A percentile compares a stretch with the other conserved stretches of the same genome.
phyloP scores from a whole-genome alignment of 345 rosid genomes.

The Mercurialis annua region DNA sequence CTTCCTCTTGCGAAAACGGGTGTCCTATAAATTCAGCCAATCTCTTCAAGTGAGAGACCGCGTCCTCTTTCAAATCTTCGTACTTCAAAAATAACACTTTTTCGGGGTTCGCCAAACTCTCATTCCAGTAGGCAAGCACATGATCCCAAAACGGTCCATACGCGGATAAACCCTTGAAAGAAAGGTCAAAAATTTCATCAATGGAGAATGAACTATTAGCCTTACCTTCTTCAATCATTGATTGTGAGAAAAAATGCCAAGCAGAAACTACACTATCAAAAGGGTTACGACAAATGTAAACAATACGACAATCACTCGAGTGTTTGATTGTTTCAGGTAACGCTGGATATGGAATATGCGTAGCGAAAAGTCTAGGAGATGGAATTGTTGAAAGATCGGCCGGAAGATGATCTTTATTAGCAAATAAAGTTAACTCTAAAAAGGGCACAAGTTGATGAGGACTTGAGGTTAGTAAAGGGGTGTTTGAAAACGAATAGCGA shows the following conservation, averaged over 20 bases:
- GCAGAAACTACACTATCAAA: neutral
- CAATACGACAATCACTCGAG: neutral
- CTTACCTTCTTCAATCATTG: too few species aligned
- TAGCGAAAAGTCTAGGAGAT: constrained; percentile 1
- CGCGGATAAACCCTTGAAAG: neutral
- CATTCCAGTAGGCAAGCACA: constrained; percentile 1
- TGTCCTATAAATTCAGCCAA: constrained; percentile 13
- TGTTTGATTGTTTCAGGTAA: neutral
- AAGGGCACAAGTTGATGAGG: neutral
- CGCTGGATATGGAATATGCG: neutral
- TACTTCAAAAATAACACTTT: neutral
- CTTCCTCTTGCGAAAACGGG: constrained; percentile 24
- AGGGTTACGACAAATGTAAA: constrained; percentile 4
- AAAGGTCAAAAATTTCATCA: neutral
- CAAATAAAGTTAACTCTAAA: neutral
- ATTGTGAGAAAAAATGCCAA: neutral
- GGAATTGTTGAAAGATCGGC: neutral
- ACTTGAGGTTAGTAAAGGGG: neutral
- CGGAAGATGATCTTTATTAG: neutral
- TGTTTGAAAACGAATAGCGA: too few species aligned
- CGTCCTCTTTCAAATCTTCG: constrained; percentile 3
- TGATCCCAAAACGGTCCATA: constrained; percentile 12
- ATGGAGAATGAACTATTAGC: neutral
- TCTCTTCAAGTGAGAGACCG: neutral
- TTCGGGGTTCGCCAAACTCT: neutral